A percentile compares a stretch with the other conserved stretches of the same genome.
phyloP scores from a whole-genome alignment of 2,329 filamentous ascomycete species.

The Biscogniauxia mediterranea region DNA sequence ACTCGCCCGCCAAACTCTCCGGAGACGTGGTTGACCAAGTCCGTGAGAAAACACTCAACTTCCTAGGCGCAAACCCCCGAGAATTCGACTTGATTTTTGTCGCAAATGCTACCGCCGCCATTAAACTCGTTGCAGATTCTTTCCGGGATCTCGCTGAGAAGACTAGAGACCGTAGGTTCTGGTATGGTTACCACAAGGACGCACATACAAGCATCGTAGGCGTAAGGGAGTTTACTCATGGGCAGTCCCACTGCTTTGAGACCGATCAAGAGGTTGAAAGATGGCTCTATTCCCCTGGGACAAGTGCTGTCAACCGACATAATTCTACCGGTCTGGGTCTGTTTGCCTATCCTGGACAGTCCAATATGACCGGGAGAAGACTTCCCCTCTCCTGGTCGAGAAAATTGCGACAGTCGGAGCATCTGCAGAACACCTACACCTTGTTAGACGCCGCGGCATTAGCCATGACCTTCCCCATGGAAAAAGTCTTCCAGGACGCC shows the following conservation, averaged over 20 bases:
- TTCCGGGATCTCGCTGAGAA: constrained; percentile 53
- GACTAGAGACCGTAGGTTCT: constrained; percentile 45
- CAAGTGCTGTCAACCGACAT: constrained; percentile 23
- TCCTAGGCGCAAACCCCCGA: constrained; percentile 57
- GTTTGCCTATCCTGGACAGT: constrained; percentile 68
- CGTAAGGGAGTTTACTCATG: constrained; percentile 60
- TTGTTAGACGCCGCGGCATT: constrained; percentile 63
- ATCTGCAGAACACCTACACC: constrained; percentile 45
- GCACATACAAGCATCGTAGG: constrained; percentile 66
- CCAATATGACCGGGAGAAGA: constrained; percentile 66
- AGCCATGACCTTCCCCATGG: constrained; percentile 59
- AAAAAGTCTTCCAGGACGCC: constrained; percentile 48
- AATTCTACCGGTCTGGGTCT: constrained; percentile 37
- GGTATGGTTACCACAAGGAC: constrained; percentile 61
- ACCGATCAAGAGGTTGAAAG: constrained; percentile 51
- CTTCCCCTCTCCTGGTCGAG: constrained; percentile 57
- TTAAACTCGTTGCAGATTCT: constrained; percentile 67
- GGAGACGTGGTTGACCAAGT: constrained; percentile 57
- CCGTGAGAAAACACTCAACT: constrained; percentile 51
- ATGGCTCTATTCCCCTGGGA: constrained; percentile 38
- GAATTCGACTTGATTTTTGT: constrained; percentile 74
- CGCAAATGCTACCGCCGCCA: constrained; percentile 85
- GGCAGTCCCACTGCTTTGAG: constrained; percentile 56
- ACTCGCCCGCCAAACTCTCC: constrained; percentile 55
- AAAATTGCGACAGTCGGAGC: constrained; percentile 32